These are phyloP conservation scores for Magnaporthiopsis incrustans DNA, from an alignment of 2,329 filamentous ascomycete species.

Conservation along the genomic window DNA sequence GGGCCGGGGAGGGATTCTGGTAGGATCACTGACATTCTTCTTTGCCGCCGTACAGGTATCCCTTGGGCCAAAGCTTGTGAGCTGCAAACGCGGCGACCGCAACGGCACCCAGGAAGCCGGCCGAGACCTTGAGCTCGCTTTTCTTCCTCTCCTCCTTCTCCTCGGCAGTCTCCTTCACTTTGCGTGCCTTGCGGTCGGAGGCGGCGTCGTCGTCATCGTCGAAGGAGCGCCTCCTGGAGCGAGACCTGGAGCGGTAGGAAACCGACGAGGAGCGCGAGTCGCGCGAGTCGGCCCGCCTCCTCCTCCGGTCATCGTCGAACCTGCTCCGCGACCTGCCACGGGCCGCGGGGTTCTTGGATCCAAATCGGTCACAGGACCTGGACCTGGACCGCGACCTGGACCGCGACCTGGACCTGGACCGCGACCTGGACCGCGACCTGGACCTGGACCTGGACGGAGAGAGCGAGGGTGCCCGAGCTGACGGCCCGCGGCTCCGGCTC, in stretches of 20 bases:
- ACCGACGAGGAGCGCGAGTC: neutral
- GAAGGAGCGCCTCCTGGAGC: neutral
- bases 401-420: neutral
- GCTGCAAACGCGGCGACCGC: conserved; percentile 27
- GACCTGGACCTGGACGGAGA: conserved; percentile 1
- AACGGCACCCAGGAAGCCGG: conserved; percentile 29
- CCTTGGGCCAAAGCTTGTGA: conserved; percentile 31
- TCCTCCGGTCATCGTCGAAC: neutral
- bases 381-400: neutral
- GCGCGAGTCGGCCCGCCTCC: neutral
- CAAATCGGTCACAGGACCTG: neutral
- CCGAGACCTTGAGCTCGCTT: conserved; percentile 23
- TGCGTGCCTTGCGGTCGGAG: neutral
- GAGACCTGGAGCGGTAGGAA: neutral
- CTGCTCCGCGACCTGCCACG: neutral
- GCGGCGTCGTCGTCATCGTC: neutral
- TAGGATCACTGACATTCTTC: conserved; percentile 24
- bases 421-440: neutral
- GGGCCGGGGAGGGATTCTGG: neutral
- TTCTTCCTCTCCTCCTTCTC: conserved; percentile 11
- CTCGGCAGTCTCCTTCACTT: conserved; percentile 4
- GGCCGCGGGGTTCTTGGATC: neutral
- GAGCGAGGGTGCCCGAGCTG: neutral
- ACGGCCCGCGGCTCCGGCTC: neutral
- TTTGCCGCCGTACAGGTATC: conserved; percentile 27